A percentile compares a stretch with the other conserved stretches of the same genome.
Evolutionary conservation across 768 basidiomycete species (phyloP).

Genomic region (Kwoniella heveanensis): DNA sequence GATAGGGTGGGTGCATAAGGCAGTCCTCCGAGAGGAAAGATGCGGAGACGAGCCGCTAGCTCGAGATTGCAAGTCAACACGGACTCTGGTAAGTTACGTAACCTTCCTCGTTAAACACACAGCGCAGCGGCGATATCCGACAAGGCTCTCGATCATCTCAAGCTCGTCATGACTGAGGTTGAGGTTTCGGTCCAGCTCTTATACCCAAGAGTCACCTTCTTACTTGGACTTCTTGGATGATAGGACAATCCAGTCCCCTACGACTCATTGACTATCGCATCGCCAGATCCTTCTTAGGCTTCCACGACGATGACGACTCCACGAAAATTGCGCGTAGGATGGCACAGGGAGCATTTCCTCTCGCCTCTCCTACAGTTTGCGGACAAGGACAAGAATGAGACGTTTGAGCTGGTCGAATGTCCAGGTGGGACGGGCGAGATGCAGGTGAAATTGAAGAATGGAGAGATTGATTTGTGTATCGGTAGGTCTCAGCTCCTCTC

Average conservation of each 20-base stretch:
- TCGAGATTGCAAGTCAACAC: background rate
- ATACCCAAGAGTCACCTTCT: no score
- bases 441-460: conserved; percentile 55
- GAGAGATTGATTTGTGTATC: conserved; percentile 51
- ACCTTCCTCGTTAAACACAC: background rate
- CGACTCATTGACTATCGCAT: no score
- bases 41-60: no score
- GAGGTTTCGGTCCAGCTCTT: no score
- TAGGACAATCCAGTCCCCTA: no score
- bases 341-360: conserved; percentile 70
- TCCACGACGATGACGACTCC: background rate
- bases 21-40: no score
- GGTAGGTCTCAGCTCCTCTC: conserved; percentile 57
- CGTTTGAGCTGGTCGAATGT: conserved; percentile 84
- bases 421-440: conserved; percentile 62
- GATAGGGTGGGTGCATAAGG: no score
- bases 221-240: no score
- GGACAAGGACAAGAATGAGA: conserved; percentile 66
- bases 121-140: background rate
- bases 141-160: background rate
- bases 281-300: no score
- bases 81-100: background rate
- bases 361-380: conserved; percentile 87
- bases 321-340: conserved; percentile 48
- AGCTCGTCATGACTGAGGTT: no score